phyloP scores from a whole-genome alignment of 2,329 filamentous ascomycete genomes.

The Aureobasidium lini region DNA sequence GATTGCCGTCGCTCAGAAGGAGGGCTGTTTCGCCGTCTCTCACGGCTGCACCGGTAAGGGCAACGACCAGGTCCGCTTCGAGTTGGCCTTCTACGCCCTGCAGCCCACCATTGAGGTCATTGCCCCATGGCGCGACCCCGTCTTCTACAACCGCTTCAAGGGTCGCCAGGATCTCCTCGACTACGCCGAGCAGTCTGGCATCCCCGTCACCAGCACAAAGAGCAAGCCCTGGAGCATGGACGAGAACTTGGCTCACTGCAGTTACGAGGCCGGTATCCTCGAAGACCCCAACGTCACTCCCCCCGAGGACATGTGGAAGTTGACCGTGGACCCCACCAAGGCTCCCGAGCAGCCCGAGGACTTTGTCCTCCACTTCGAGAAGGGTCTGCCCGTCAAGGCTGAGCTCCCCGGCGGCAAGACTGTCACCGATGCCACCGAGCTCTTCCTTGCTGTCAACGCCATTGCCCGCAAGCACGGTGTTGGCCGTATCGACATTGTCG shows the following conservation, averaged over 20 bases:
- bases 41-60: slow-evolving; percentile 57
- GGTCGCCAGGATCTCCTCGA: slow-evolving; percentile 66
- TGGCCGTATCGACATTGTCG: slow-evolving; percentile 75
- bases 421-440: slow-evolving; percentile 60
- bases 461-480: slow-evolving; percentile 67
- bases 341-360: slow-evolving; percentile 65
- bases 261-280: slow-evolving; percentile 71
- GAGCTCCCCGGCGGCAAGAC: slow-evolving; percentile 51
- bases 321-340: slow-evolving; percentile 56
- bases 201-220: slow-evolving; percentile 67
- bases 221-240: slow-evolving; percentile 63
- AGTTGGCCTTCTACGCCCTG: slow-evolving; percentile 54
- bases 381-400: slow-evolving; percentile 66
- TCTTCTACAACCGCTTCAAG: slow-evolving; percentile 63
- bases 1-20: slow-evolving; percentile 56
- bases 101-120: slow-evolving; percentile 63
- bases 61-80: slow-evolving; percentile 60
- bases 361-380: slow-evolving; percentile 64
- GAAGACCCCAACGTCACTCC: slow-evolving; percentile 59
- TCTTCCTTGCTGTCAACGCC: slow-evolving; percentile 65
- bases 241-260: slow-evolving; percentile 68
- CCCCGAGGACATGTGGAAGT: slow-evolving; percentile 74
- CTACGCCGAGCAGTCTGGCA: slow-evolving; percentile 59
- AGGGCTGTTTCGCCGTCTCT: slow-evolving; percentile 44
- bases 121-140: slow-evolving; percentile 64